These are phyloP conservation scores for Mortierella polycephala DNA, from an alignment of 371 early-diverging fungal species.

Conservation along the genomic window DNA sequence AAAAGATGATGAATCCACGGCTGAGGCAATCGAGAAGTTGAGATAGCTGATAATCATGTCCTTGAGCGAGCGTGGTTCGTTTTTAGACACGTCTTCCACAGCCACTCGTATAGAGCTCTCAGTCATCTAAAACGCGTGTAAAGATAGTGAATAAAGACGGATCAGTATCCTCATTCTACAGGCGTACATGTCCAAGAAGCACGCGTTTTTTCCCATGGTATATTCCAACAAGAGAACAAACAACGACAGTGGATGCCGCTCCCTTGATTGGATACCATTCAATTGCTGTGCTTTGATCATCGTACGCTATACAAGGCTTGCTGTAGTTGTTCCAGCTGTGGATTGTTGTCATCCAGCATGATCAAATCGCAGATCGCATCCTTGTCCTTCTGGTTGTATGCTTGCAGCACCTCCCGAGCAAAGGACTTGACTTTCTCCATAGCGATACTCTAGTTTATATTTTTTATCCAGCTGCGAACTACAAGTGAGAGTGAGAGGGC, in stretches of 20 bases:
- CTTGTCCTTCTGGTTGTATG: slow-evolving; percentile 24
- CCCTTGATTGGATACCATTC: too few species aligned
- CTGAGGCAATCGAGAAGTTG: slow-evolving; percentile 32
- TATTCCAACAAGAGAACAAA: too few species aligned
- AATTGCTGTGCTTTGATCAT: too few species aligned
- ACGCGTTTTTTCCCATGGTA: not conserved
- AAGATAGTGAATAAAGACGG: not conserved
- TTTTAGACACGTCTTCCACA: slow-evolving; percentile 16
- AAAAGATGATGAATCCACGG: slow-evolving; percentile 13
- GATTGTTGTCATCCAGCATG: slow-evolving; percentile 17
- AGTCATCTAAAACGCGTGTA: slow-evolving; percentile 22
- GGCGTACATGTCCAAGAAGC: not conserved
- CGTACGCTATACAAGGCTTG: slow-evolving; percentile 32
- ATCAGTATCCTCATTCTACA: too few species aligned
- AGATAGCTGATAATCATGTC: slow-evolving; percentile 37
- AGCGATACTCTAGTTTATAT: not conserved
- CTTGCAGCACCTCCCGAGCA: slow-evolving; percentile 11
- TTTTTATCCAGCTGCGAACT: not conserved
- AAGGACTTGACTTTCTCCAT: slow-evolving; percentile 35
- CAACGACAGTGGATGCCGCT: too few species aligned
- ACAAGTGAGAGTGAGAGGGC: not conserved
- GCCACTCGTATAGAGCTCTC: slow-evolving; percentile 25
- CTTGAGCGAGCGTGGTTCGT: slow-evolving; percentile 13
- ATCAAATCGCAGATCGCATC: slow-evolving; percentile 26
- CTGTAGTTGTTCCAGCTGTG: slow-evolving; percentile 8